Evolutionary conservation across 139 green algal genomes (phyloP).

Genomic region (Micractinium conductrix): DNA sequence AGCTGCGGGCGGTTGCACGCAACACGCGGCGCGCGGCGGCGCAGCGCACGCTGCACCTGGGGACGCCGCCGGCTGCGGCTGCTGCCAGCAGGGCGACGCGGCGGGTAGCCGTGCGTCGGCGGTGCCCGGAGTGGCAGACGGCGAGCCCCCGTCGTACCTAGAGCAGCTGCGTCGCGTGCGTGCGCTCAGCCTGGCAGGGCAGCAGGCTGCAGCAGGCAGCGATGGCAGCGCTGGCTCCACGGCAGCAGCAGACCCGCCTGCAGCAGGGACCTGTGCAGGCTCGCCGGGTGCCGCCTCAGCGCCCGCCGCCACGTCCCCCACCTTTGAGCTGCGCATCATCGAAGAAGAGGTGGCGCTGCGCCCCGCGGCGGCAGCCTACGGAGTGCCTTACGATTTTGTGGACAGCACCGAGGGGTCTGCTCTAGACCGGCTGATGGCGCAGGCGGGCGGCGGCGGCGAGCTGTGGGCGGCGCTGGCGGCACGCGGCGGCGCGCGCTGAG

Average conservation of each 20-base stretch:
- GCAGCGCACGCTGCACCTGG: not conserved
- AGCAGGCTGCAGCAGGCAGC: not conserved
- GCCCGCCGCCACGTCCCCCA: too few species aligned
- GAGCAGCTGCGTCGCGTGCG: slow-evolving; percentile 19
- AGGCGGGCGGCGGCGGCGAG: slow-evolving; percentile 7
- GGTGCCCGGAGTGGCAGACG: not conserved
- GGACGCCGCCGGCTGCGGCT: not conserved
- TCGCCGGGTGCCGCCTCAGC: not conserved
- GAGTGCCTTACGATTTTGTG: slow-evolving; percentile 63
- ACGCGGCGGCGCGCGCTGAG: not conserved
- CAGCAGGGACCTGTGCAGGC: not conserved
- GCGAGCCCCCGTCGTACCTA: not conserved
- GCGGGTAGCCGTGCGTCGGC: not conserved
- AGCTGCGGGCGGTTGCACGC: not conserved
- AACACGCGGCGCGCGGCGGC: not conserved
- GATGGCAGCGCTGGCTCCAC: not conserved
- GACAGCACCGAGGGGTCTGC: slow-evolving; percentile 49
- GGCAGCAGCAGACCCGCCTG: not conserved
- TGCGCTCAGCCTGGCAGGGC: not conserved
- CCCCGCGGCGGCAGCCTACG: slow-evolving; percentile 49
- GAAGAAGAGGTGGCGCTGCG: slow-evolving; percentile 40
- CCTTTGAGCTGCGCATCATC: slow-evolving; percentile 55
- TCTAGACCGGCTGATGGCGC: slow-evolving; percentile 40
- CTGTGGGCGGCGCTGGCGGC: slow-evolving; percentile 23
- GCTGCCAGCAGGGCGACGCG: not conserved